Evolutionary conservation across 352 stramenopile genomes (phyloP).

Genomic region (Phytopythium aichiense): DNA sequence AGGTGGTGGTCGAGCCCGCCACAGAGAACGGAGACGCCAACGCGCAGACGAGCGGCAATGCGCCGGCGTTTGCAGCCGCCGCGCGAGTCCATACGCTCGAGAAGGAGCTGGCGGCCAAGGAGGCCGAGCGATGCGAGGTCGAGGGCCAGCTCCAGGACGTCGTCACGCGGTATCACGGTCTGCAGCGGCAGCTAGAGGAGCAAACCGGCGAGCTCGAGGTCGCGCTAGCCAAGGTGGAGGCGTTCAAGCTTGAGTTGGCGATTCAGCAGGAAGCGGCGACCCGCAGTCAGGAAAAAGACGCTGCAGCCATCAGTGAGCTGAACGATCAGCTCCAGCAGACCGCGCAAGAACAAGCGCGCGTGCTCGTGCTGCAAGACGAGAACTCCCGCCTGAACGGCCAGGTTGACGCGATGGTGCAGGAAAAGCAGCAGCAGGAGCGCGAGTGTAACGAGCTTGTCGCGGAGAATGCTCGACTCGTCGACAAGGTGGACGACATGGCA

Average conservation of each 20-base stretch:
- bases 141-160: slow-evolving; percentile 50
- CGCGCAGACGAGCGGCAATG: slow-evolving; percentile 4
- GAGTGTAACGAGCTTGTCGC: slow-evolving; percentile 25
- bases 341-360: slow-evolving; percentile 40
- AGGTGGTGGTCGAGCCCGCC: slow-evolving; percentile 1
- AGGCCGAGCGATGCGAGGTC: slow-evolving; percentile 44
- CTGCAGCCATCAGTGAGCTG: slow-evolving; percentile 25
- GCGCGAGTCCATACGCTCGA: slow-evolving; percentile 26
- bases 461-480: slow-evolving; percentile 22
- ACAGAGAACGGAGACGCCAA: neutral
- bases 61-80: slow-evolving; percentile 13
- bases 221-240: slow-evolving; percentile 39
- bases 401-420: slow-evolving; percentile 29
- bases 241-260: slow-evolving; percentile 48
- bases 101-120: slow-evolving; percentile 31
- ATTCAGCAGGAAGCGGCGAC: slow-evolving; percentile 16
- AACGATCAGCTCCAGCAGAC: slow-evolving; percentile 27
- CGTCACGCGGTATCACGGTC: slow-evolving; percentile 35
- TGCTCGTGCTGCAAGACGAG: slow-evolving; percentile 52
- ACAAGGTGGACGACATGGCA: slow-evolving; percentile 40
- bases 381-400: slow-evolving; percentile 48
- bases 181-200: slow-evolving; percentile 48
- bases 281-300: slow-evolving; percentile 22
- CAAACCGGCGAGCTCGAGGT: slow-evolving; percentile 46
- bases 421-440: slow-evolving; percentile 50